Evolutionary conservation across 176 grass and related monocot species (phyloP), one percentile per base, ranked within the genome.

Genomic region (Luzula sylvatica): DNA sequence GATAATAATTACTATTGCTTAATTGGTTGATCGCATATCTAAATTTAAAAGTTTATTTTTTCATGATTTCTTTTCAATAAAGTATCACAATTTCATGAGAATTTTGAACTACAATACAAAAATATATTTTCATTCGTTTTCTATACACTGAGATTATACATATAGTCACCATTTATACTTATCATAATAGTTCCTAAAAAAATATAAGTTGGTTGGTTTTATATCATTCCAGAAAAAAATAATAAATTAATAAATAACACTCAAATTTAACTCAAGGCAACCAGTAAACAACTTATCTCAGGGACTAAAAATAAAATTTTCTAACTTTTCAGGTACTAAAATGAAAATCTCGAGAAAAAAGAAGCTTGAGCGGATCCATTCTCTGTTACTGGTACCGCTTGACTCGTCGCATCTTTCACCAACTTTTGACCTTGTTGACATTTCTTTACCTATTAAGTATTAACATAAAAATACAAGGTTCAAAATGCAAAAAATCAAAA

Each of bases 351-450:
- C 20, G 77, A 62, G 46, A 96, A 89, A 60, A 86, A 78, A 21
- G 81, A 88, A 21, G 48, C 65, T 8, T 65, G 76, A 15, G 69
- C 72, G 13, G 80, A 63, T 59, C 47, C 66, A 69, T 57, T 66
- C 18, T 89, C 90, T 17, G 89, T 52, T 30, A 65, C 20, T 35
- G 81, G 58, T 56, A 67, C 23, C 41, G 79, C 61, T 56, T 60
- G 80, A 49, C 66, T 69, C 0, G 68, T 58, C 70, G 53, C 62
- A 28, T 82, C 81, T 70, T 23, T 72, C 11, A 84, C 88, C 19
- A 79, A 65, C 29, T 60, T 61, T 45, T 82, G 75, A 4, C 72
- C 81, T 65, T 89, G 89, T 30, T 95, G 90, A 78, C 90, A 96
- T 29, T 89, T 96, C 16, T 71, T 76, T 38, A 64, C 66, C 90